phyloP scores from a whole-genome alignment of 1,139 yeast species.

The Saccharomyces uvarum region DNA sequence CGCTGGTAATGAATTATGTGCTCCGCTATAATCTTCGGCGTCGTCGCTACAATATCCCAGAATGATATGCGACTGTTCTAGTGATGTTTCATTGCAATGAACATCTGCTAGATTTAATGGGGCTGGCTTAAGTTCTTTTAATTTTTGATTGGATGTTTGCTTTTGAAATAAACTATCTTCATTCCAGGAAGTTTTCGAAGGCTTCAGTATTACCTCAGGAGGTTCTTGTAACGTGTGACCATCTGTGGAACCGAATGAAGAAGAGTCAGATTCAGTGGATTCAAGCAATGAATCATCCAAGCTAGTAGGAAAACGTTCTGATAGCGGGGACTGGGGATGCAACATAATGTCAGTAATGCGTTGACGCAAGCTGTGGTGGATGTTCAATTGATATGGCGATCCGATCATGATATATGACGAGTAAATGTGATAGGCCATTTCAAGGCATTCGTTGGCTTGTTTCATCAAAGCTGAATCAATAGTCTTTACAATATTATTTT shows the following conservation, averaged over 20 bases:
- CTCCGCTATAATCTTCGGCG: conserved; percentile 16
- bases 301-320: conserved; percentile 3
- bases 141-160: neutral
- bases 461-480: conserved; percentile 37
- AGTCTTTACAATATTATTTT: conserved; percentile 17
- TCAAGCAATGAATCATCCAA: neutral
- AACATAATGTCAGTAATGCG: conserved; percentile 42
- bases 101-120: conserved; percentile 1
- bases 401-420: conserved; percentile 61
- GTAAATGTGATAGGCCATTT: conserved; percentile 55
- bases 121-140: conserved; percentile 4
- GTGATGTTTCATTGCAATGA: neutral
- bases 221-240: neutral
- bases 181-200: neutral
- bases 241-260: neutral
- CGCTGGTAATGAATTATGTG: conserved; percentile 22
- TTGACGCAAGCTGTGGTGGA: conserved; percentile 51
- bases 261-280: neutral
- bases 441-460: conserved; percentile 45
- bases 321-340: conserved; percentile 32
- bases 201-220: neutral
- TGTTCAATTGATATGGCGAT: conserved; percentile 65
- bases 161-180: neutral
- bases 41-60: neutral
- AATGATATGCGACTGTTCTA: neutral